Conservation (phyloP, 306 rosid species). For the Fragaria iinumae region DNA sequence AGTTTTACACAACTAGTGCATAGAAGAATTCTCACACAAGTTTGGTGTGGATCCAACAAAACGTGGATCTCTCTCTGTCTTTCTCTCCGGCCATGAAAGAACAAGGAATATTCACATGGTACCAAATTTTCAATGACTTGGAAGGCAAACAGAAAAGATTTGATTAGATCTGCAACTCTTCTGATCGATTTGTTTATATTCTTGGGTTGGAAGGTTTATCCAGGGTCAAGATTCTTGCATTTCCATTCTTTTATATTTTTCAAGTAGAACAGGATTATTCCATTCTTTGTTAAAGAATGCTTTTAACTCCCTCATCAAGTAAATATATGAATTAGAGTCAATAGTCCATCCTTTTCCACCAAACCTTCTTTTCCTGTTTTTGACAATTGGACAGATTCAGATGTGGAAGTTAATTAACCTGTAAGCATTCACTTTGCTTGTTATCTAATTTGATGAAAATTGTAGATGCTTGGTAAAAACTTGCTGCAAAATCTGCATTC, state of each 20-base stretch:
- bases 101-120: conserved; percentile 1
- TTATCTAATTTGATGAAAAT: neutral
- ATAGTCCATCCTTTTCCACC: conserved; percentile 11
- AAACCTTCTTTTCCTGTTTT: conserved; percentile 20
- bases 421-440: neutral
- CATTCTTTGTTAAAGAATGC: neutral
- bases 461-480: neutral
- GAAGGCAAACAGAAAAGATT: conserved; percentile 6
- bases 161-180: conserved; percentile 18
- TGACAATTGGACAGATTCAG: conserved; percentile 8
- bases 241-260: conserved; percentile 1
- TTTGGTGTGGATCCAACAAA: conserved; percentile 8
- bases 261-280: conserved; percentile 1
- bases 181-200: conserved; percentile 5
- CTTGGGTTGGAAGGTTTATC: conserved; percentile 15
- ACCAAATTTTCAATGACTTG: neutral
- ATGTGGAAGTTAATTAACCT: neutral
- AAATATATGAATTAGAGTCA: neutral
- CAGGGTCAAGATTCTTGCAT: conserved; percentile 18
- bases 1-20: neutral
- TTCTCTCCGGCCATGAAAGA: neutral
- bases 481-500: too few species aligned
- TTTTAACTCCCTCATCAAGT: neutral
- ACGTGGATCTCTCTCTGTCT: neutral
- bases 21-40: neutral